Evolutionary conservation across 192 early-diverging fungal genomes (phyloP).

Genomic region (Umbelopsis sp.): DNA sequence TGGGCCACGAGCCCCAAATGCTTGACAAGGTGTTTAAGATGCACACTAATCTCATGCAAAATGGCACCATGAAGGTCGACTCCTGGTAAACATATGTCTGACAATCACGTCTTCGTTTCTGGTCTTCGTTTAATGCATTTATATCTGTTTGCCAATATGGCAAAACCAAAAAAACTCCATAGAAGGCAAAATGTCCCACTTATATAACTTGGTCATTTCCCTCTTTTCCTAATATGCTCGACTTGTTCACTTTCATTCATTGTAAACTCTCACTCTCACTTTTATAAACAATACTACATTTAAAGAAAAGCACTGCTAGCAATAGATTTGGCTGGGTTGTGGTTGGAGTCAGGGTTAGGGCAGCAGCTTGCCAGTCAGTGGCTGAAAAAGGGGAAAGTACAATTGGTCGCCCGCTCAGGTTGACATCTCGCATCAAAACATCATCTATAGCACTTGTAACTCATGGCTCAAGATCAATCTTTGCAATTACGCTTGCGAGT

Average conservation of each 20-base stretch:
- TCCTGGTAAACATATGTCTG: constrained; percentile 32
- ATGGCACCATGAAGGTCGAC: constrained; percentile 46
- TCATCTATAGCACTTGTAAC: neutral
- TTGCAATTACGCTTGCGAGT: constrained; percentile 16
- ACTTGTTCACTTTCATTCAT: neutral
- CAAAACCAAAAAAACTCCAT: too few species aligned
- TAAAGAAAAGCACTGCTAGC: neutral
- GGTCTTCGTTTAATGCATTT: neutral
- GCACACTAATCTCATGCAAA: constrained; percentile 44
- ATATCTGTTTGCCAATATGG: neutral
- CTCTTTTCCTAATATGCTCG: neutral
- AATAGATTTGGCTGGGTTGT: neutral
- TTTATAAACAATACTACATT: neutral
- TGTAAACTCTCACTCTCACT: neutral
- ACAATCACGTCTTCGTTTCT: neutral
- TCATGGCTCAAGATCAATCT: constrained; percentile 11
- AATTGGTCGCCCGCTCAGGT: too few species aligned
- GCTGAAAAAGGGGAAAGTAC: too few species aligned
- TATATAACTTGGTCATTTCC: neutral
- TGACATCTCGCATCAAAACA: neutral
- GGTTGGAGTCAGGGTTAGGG: neutral
- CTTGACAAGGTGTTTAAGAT: constrained; percentile 50
- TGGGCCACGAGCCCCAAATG: constrained; percentile 47
- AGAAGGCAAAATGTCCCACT: too few species aligned
- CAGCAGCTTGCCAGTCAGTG: too few species aligned